Evolutionary conservation across 108 stramenopile genomes (phyloP), one percentile per base, ranked within the genome.

Genomic region (Aurantiochytrium sp.): DNA sequence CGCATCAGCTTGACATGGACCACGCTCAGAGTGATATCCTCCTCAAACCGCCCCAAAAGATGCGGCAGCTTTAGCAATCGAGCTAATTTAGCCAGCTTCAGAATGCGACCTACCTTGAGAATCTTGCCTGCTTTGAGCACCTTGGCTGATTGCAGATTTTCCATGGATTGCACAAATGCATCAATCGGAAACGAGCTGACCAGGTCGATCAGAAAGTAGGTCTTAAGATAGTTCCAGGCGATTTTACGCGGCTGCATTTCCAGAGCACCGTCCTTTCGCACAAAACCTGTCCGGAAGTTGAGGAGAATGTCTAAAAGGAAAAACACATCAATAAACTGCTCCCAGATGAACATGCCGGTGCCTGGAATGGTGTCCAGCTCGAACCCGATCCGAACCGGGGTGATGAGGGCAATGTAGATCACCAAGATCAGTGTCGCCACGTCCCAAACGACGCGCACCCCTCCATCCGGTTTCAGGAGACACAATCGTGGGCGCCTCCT

Each of bases 201-300:
- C 45, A 93, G 42, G 60, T 94, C 93, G 83, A 94, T 89, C 12
- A 90, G 2, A 72, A 93, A 92, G 92, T 91, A 94, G 4, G 59
- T 51, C 88, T 58, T 58, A 12, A 72, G 4, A 35, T 91, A 87
- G 59, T 60, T 4, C 44, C 23, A 47, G 5, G 60, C 90, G 21
- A 87, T 60, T 35, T 21, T 28, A 14, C n/a, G 3, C 4, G 83
- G 87, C 10, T 88, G 16, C 71, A 91, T 49, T 16, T 64, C 89
- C 21, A 88, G 4, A 8, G 8, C 6, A 19, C 60, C 58, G 55
- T 88, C 28, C 90, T 57, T 43, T 58, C 76, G 59, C 64, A 83
- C n/a, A 72, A 91, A 92, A 28, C 92, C 92, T 44, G 93, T 94
- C 72, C 92, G 60, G 5, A 94, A 91, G 59, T 87, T 93, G 58